phyloP scores from a whole-genome alignment of 495 filamentous ascomycete species.

The Darksidea phi region DNA sequence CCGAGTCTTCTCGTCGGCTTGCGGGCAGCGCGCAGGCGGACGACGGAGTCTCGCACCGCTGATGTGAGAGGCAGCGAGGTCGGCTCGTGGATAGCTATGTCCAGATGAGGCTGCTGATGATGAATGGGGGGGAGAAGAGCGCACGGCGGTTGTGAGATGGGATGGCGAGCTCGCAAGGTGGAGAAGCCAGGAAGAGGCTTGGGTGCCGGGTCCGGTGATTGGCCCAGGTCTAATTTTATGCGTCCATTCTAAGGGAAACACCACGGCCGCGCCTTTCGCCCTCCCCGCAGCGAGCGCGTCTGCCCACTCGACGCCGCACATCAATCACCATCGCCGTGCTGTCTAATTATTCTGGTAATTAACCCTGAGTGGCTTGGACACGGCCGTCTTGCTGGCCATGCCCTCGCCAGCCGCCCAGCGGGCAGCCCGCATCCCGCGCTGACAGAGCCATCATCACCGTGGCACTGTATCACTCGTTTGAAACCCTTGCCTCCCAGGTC shows the following conservation, averaged over 20 bases:
- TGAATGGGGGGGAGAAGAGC: conserved; percentile 22
- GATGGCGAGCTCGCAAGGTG: conserved; percentile 6
- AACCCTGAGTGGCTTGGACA: too few species aligned
- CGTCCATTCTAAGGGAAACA: background rate
- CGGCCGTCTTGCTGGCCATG: too few species aligned
- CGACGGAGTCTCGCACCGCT: conserved; percentile 1
- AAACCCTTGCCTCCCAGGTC: background rate
- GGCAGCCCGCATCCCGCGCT: too few species aligned
- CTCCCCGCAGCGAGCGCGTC: background rate
- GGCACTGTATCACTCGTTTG: too few species aligned
- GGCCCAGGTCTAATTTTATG: conserved; percentile 2
- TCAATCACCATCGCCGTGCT: too few species aligned
- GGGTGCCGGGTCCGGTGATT: conserved; percentile 11
- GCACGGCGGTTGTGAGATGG: conserved; percentile 12
- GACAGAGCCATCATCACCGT: too few species aligned
- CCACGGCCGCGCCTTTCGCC: background rate
- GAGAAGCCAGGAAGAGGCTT: conserved; percentile 4
- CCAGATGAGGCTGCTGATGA: conserved; percentile 24
- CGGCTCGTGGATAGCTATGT: conserved; percentile 15
- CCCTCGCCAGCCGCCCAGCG: too few species aligned
- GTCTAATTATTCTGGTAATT: too few species aligned
- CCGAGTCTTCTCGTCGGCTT: conserved; percentile 10
- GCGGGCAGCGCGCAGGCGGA: background rate
- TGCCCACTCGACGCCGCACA: too few species aligned
- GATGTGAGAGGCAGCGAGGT: background rate